Evolutionary conservation across 202 grass and related monocot genomes (phyloP).

Genomic region (Setaria italica): DNA sequence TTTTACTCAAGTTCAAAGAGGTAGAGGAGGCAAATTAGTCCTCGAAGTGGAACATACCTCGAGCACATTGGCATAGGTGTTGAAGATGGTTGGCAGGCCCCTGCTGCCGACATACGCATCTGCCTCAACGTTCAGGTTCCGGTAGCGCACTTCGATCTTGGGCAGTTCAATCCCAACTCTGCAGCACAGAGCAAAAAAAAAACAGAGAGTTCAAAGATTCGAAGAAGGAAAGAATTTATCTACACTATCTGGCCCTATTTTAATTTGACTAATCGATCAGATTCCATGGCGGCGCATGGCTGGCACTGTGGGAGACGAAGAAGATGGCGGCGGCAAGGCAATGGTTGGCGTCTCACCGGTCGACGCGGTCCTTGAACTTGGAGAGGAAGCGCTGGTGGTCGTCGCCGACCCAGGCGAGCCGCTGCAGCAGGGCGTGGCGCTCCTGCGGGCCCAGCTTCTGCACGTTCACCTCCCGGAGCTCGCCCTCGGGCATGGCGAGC

Average conservation of each 20-base stretch:
- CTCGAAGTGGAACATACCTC: conserved; percentile 52
- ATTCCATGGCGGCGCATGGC: neutral
- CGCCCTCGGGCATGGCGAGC: conserved; percentile 62
- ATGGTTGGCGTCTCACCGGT: conserved; percentile 22
- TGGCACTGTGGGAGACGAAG: neutral
- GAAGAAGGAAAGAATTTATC: neutral
- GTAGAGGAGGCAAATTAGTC: neutral
- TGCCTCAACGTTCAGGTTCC: conserved; percentile 64
- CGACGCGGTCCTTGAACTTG: conserved; percentile 70
- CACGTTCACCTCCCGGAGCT: conserved; percentile 58
- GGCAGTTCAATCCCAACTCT: conserved; percentile 74
- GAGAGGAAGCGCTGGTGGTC: conserved; percentile 55
- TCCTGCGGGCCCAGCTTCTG: conserved; percentile 51
- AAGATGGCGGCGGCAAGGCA: neutral
- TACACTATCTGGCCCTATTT: neutral
- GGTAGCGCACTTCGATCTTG: conserved; percentile 69
- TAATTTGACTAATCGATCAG: neutral
- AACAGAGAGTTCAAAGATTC: neutral
- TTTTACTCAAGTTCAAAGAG: too few species aligned
- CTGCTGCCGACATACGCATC: conserved; percentile 72
- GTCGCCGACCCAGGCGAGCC: conserved; percentile 53
- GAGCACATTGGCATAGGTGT: conserved; percentile 64
- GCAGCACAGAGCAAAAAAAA: neutral
- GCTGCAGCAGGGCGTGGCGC: conserved; percentile 62
- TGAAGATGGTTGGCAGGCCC: conserved; percentile 65